Evolutionary conservation across 148 eudicot genomes (phyloP).

Genomic region (Heliosperma pusillum): DNA sequence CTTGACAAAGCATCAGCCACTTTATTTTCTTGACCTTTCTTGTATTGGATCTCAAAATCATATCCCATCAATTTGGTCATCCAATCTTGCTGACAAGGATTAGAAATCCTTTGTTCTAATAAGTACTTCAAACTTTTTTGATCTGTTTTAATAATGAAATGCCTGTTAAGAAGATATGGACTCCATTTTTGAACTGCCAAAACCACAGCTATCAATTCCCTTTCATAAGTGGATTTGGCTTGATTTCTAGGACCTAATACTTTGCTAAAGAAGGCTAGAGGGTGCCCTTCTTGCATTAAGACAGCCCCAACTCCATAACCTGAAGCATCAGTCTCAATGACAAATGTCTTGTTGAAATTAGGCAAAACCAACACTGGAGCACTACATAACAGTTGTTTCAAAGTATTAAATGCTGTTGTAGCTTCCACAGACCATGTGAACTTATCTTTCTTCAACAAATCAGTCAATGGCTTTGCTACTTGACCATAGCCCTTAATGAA

Average conservation of each 20-base stretch:
- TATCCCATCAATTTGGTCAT: slow-evolving; percentile 14
- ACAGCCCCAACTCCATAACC: too few species aligned
- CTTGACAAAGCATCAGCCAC: slow-evolving; percentile 24
- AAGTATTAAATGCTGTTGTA: neutral
- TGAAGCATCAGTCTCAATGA: too few species aligned
- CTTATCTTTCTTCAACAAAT: neutral
- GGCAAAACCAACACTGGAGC: slow-evolving; percentile 19
- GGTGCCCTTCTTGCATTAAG: too few species aligned
- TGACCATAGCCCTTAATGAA: too few species aligned
- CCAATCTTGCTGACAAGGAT: slow-evolving; percentile 8
- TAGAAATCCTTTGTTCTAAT: neutral
- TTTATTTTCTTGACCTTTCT: slow-evolving; percentile 1
- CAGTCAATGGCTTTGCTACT: too few species aligned
- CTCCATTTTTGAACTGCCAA: neutral
- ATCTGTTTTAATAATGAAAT: neutral
- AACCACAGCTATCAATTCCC: too few species aligned
- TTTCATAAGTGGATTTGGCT: too few species aligned
- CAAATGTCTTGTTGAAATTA: slow-evolving; percentile 7
- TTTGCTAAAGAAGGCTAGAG: too few species aligned
- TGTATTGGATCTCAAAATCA: slow-evolving; percentile 14
- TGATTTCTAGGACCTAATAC: too few species aligned
- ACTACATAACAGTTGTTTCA: neutral
- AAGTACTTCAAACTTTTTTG: neutral
- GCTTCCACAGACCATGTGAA: neutral
- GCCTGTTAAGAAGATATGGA: neutral